Conservation (phyloP, 352 stramenopile genomes). For the Aphanomyces astaci region DNA sequence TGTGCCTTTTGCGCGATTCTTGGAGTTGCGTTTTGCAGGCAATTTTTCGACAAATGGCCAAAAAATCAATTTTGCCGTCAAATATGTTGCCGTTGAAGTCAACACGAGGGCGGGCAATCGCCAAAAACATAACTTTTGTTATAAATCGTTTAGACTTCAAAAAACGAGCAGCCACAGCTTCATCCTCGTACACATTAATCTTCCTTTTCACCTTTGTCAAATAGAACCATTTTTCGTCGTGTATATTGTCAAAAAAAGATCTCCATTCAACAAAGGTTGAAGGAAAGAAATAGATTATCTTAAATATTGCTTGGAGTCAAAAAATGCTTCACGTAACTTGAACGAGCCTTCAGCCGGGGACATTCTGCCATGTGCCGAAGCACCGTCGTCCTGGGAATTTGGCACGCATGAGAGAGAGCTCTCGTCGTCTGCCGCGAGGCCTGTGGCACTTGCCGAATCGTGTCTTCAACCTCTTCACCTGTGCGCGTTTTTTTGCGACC, state of each 20-base stretch:
- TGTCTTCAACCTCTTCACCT: neutral
- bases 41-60: neutral
- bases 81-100: neutral
- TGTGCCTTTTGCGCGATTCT: neutral
- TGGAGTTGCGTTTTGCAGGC: neutral
- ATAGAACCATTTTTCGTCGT: conserved; percentile 8
- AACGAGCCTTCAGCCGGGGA: neutral
- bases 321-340: neutral
- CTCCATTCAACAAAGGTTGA: neutral
- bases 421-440: neutral
- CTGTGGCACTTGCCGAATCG: neutral
- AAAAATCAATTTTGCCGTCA: neutral
- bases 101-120: neutral
- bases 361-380: neutral
- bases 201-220: conserved; percentile 2
- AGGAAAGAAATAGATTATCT: neutral
- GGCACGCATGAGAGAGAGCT: neutral
- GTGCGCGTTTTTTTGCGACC: neutral
- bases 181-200: neutral
- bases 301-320: neutral
- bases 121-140: neutral
- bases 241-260: neutral
- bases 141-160: neutral
- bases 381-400: neutral
- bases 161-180: neutral